Evolutionary conservation across 2,329 filamentous ascomycete genomes (phyloP), one percentile per base, ranked within the genome.

Genomic region (Daldinia eschscholtzii): DNA sequence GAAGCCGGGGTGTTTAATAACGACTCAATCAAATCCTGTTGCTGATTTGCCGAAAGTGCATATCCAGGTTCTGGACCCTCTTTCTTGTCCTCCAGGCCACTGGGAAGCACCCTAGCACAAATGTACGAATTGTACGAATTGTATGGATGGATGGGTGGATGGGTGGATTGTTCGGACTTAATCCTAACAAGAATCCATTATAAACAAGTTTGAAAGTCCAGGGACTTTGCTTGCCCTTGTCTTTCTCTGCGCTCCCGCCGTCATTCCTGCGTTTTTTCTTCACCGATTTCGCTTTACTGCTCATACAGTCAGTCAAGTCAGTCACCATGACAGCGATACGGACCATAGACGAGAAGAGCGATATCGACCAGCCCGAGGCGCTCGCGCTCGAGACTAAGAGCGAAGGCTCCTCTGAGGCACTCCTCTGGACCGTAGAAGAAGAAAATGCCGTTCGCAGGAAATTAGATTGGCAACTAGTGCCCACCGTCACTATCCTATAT

Each of bases 401-500:
- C 56, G 72, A 76, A 30, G 72, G 65, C 7, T 77, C 75, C 39
- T 58, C 68, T n/a, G 71, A 75, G 12, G 61, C 55, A 23, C 68
- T 83, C 42, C 79, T 79, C 42, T 88, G 86, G 85, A 84, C 84
- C 4, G 78, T 79, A 39, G 83, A 81, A 55, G 86, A 88, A 70
- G 85, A 88, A 76, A 81, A 75, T 18, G 76, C 73, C 0, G 78
- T 88, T 18, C 81, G 85, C 65, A 83, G 81, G 70, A 87, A 86
- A 77, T 78, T 88, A 46, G 86, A 88, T 75, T 82, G 80, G 77
- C 82, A 84, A 68, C 80, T 85, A 28, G 81, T 88, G 18, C 86
- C 86, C 0, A 75, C 85, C 26, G 83, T 87, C 10, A 87, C 86
- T 0, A 72, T 86, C 6, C 76, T 88, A 12, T 88, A 88, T 72